Evolutionary conservation across 129 eudicot genomes (phyloP), one percentile per base, ranked within the genome.

Genomic region (Apium graveolens): DNA sequence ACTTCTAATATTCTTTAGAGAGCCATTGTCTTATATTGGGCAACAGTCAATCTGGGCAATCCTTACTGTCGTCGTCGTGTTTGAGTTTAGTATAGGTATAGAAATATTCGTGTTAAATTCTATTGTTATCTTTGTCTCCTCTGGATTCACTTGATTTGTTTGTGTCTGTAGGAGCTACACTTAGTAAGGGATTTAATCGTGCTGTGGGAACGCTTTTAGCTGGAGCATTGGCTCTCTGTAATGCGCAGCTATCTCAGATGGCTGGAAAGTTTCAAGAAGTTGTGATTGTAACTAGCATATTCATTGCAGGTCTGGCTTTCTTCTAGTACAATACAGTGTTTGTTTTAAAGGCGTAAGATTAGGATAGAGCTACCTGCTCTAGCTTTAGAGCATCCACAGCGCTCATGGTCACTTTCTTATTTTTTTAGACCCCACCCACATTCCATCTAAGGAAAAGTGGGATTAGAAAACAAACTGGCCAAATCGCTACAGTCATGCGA

Each of bases 1-100:
- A 7, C 11, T 91, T 18, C 90, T 96, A 31, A 90, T 92, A 6
- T 96, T 96, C 35, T 89, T 90, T 77, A 89, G 84, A 66, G 93
- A 89, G 83, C 92, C 97, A 21, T 60, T 88, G 26, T 72, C 60
- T 71, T 86, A 84, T 71, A 84, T 93, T 24, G 75, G 84, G 42
- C 72, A 85, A 14, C 70, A 91, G 74, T 88, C 93, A 27, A 85
- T 94, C 72, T 94, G 97, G 97, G 97, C 96, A 4, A 91, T 94
- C 48, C 88, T 94, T n/a, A 94, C 98, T 21, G 96, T 91, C 45
- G 90, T 94, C 5, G 98, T 89, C 8, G 98, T 94, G 27, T 94
- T 94, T 34, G 98, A 94, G 57, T 94, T 91, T 75, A 94, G 97
- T 87, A 85, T 93, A 46, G 97, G 99, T 95, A 83, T 60, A 3